A percentile compares a stretch with the other conserved stretches of the same genome.
These are phyloP conservation scores for Saccharomycopsis guyanensis DNA, from an alignment of 805 yeast genomes.

Conservation along the genomic window DNA sequence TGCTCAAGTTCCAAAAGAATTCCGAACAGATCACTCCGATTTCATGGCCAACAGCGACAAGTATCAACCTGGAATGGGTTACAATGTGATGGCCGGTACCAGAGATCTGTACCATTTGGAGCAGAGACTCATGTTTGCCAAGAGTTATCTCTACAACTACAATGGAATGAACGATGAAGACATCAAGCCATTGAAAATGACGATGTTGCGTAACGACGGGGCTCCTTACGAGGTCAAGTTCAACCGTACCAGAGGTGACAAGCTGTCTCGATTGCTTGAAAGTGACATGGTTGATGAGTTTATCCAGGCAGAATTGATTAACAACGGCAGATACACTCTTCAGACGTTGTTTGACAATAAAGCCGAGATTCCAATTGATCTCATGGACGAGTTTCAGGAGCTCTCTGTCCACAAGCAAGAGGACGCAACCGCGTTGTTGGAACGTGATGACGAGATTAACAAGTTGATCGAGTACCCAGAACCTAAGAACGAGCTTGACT, in stretches of 20 bases:
- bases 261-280: conserved; percentile 10
- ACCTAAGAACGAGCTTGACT: conserved; percentile 7
- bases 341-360: conserved; percentile 1
- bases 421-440: not conserved
- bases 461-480: conserved; percentile 2
- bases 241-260: not conserved
- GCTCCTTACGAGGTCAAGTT: not conserved
- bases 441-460: conserved; percentile 1
- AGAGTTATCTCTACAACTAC: conserved; percentile 13
- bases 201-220: not conserved
- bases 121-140: conserved; percentile 10
- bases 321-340: not conserved
- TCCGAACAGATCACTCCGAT: not conserved
- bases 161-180: conserved; percentile 11
- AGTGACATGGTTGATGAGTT: conserved; percentile 3
- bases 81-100: conserved; percentile 8
- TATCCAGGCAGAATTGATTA: conserved; percentile 1
- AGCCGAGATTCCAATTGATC: not conserved
- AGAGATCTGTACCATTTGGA: not conserved
- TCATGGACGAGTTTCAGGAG: conserved; percentile 3
- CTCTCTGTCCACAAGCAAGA: not conserved
- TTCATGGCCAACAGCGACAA: not conserved
- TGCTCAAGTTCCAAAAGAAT: not conserved
- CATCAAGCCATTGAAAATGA: conserved; percentile 12
- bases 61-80: conserved; percentile 8